A percentile compares a stretch with the other conserved stretches of the same genome.
phyloP scores from a whole-genome alignment of 2,329 filamentous ascomycete genomes.

The Pseudogymnoascus sp. region DNA sequence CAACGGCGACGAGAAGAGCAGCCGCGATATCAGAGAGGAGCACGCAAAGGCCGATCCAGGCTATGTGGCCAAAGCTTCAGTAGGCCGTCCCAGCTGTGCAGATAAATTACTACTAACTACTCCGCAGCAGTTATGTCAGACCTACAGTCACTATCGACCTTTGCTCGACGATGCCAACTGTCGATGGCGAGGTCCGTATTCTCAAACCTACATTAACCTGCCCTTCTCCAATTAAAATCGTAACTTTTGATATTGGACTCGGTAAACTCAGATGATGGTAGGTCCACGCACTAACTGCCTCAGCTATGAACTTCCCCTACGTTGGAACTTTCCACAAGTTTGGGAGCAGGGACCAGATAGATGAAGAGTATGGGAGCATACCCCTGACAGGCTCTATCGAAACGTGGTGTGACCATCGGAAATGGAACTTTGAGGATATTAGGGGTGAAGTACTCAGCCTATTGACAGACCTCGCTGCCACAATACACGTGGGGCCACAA shows the following conservation, averaged over 20 bases:
- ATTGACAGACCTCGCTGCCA: constrained; percentile 54
- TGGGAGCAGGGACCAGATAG: constrained; percentile 57
- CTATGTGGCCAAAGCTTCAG: constrained; percentile 80
- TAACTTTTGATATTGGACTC: too few relatives aligned
- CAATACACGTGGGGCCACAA: constrained; percentile 38
- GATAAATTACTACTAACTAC: not conserved
- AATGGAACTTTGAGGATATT: constrained; percentile 74
- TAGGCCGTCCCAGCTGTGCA: constrained; percentile 39
- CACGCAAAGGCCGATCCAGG: constrained; percentile 83
- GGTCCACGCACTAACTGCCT: constrained; percentile 16
- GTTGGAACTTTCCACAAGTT: constrained; percentile 74
- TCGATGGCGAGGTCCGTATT: constrained; percentile 83
- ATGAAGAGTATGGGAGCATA: constrained; percentile 60
- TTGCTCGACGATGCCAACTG: constrained; percentile 92
- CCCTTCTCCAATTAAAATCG: not conserved
- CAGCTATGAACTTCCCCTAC: constrained; percentile 72
- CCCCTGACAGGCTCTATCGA: constrained; percentile 65
- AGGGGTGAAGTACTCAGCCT: constrained; percentile 66
- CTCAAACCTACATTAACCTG: not conserved
- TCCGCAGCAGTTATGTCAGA: constrained; percentile 41
- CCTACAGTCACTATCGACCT: constrained; percentile 80
- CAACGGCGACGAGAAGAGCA: not conserved
- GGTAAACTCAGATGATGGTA: constrained; percentile 9
- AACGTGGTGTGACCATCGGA: constrained; percentile 62
- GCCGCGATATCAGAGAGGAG: constrained; percentile 62